Base-by-base conservation (phyloP, 345 rosid genomes). In the Anastatica hierochuntica region DNA sequence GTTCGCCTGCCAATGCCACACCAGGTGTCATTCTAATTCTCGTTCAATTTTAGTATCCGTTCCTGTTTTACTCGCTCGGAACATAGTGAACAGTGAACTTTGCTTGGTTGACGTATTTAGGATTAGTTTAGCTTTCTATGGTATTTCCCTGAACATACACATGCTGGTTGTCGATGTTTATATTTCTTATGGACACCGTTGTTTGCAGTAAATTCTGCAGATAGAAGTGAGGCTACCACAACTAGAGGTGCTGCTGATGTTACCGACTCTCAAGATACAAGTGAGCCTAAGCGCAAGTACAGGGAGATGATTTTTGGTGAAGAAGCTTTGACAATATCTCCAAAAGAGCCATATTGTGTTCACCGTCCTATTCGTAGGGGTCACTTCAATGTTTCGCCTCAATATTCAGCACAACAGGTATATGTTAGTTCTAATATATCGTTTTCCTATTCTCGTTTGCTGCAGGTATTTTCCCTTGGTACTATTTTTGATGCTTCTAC, bases 311-410 rank as follows among this genome's bases (percentile, higher is more conserved):
- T 92, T 29, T 81, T 68, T 79, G 96, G 95, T 33, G 98, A 88
- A 74, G 98, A 92, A 73, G 95, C 96, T 23, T 53, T 79, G 62
- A 73, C 53, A 74, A 77, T 92, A 65, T 73, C 88, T 29, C 77
- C 90, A 12, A 55, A 72, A n/a, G 96, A 88, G 67, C 94, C 84
- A 50, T 92, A 88, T 66, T 70, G 79, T 51, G 34, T 92, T 55
- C 74, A 66, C 47, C 86, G 83, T 36, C 96, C 95, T 54, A 76
- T 92, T 69, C 86, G 96, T 43, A 78, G 96, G 58, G 98, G 96
- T 47, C 98, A 88, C 67, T 80, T 92, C 35, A 92, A 92, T 66
- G 77, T 88, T 70, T 88, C 94, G 0, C 80, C 74, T 29, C 75
- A 85, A 38, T 85, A 85, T 68, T 76, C 95, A 5, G 53, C 75